phyloP scores from a whole-genome alignment of 73 alveolate genomes.

The Diophrys appendiculata region DNA sequence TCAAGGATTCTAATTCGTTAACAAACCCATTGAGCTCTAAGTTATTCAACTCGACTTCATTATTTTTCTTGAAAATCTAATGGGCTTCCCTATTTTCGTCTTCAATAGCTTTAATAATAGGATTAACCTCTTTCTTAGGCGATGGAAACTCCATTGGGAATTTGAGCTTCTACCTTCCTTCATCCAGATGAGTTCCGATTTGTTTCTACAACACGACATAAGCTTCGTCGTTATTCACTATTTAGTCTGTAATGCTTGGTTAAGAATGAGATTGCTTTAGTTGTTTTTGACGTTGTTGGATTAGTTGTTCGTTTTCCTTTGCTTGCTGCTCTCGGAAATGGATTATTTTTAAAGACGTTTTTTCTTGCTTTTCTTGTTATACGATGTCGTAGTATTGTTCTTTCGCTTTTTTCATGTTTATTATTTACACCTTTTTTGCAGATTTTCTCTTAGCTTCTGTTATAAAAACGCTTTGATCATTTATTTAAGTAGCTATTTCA shows the following conservation, averaged over 20 bases:
- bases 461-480: not conserved
- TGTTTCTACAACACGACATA: too few relatives aligned
- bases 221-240: not conserved
- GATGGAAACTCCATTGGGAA: not conserved
- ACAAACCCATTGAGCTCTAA: not conserved
- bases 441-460: constrained; percentile 12
- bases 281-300: not conserved
- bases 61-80: too few relatives aligned
- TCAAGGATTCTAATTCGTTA: not conserved
- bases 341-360: constrained; percentile 1
- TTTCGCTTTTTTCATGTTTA: constrained; percentile 1
- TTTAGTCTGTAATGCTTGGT: not conserved
- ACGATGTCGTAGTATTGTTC: constrained; percentile 2
- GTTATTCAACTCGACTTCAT: not conserved
- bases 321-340: constrained; percentile 1
- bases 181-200: not conserved
- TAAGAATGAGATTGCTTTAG: not conserved
- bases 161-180: not conserved
- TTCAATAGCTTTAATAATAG: too few relatives aligned
- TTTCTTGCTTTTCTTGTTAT: not conserved
- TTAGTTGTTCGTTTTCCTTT: not conserved
- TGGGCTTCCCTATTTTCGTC: not conserved
- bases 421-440: constrained; percentile 11
- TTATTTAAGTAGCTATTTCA: not conserved
- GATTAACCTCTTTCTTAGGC: not conserved